Base-by-base conservation (phyloP, 208 protist species). In the Acanthamoeba triangularis region DNA sequence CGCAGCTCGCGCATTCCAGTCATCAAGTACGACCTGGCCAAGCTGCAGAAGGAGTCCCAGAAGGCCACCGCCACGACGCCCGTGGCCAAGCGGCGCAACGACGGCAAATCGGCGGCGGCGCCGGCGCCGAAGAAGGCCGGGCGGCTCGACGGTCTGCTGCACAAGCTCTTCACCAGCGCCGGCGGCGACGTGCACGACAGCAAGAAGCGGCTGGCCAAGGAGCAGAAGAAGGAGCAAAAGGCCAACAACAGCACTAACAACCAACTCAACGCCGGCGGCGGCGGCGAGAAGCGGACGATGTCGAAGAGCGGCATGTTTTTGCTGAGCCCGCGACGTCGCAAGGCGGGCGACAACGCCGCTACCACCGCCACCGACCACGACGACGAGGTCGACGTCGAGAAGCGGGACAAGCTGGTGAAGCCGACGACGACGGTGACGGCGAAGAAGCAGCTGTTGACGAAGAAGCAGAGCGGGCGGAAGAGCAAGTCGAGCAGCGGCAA, bases 1-100 rank as follows among this genome's bases (percentile, higher is more conserved):
- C 25, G 65, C 25, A 30, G 65, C 11, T 13, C 65, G 25, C 65
- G 65, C 11, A 74, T 74, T 6, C 65, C 65, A 3, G 10, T 10
- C 65, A 74, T 74, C 65, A 20, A 74, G 33, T 74, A 74, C 65
- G 65, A 74, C 33, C 65, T 74, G 65, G 8, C 65, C 65, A 74
- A 74, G 65, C 65, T 74, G 65, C 65, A 74, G 65, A 74, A 74
- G 65, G 65, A 74, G 33, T 16, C 10, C 33, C 18, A 74, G 23
- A 16, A 33, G 65, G 3, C 33, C 25, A 16, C 65, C 6, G 3
- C 33, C 25, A 16, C 65, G 65, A 30, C n/a, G 23, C 13, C n/a
- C 23, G 25, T 25, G 33, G 65, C 25, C 3, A 37, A 41, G n/a
- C n/a, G 33, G 65, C 13, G 65, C 65, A 74, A 74, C 23, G 23